Percentiles rank a stretch among this genome's conserved stretches.
phyloP scores from a whole-genome alignment of 2,329 filamentous ascomycete genomes.

The Calycina herbarum region DNA sequence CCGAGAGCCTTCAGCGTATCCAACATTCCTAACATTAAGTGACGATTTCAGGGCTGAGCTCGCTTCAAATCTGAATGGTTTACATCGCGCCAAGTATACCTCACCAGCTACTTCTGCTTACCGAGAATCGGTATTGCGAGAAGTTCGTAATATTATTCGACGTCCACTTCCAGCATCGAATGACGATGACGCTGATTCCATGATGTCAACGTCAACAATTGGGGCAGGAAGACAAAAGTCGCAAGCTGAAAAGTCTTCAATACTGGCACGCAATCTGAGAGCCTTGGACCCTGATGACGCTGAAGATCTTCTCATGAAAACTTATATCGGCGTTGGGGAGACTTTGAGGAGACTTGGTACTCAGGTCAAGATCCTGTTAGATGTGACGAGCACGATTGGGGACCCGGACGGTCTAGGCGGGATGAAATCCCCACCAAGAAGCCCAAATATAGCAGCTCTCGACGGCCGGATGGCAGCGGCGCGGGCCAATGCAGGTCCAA shows the following conservation, averaged over 20 bases:
- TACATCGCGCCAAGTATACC: slow-evolving; percentile 80
- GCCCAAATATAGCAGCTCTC: slow-evolving; percentile 33
- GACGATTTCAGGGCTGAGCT: slow-evolving; percentile 70
- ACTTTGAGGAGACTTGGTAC: slow-evolving; percentile 81
- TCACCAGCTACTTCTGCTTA: slow-evolving; percentile 80
- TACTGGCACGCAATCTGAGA: slow-evolving; percentile 83
- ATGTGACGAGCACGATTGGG: slow-evolving; percentile 73
- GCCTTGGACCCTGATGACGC: slow-evolving; percentile 81
- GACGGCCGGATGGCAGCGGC: slow-evolving; percentile 27
- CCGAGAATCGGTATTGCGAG: slow-evolving; percentile 78
- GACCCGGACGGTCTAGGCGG: slow-evolving; percentile 25
- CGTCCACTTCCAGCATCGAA: slow-evolving; percentile 86
- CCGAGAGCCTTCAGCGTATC: slow-evolving; percentile 67
- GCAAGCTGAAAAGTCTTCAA: slow-evolving; percentile 86
- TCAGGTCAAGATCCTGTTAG: slow-evolving; percentile 91
- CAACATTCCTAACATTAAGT: slow-evolving; percentile 75
- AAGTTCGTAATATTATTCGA: slow-evolving; percentile 83
- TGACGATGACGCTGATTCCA: slow-evolving; percentile 90
- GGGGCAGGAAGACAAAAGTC: slow-evolving; percentile 66
- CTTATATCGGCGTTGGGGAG: slow-evolving; percentile 88
- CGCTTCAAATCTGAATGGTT: slow-evolving; percentile 68
- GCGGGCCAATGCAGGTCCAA: slow-evolving; percentile 25
- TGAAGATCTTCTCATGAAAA: slow-evolving; percentile 75
- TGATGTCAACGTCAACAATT: slow-evolving; percentile 80
- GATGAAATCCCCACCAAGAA: slow-evolving; percentile 36